Evolutionary conservation across 306 rosid genomes (phyloP).

Genomic region (Elaeagnus macrophylla): DNA sequence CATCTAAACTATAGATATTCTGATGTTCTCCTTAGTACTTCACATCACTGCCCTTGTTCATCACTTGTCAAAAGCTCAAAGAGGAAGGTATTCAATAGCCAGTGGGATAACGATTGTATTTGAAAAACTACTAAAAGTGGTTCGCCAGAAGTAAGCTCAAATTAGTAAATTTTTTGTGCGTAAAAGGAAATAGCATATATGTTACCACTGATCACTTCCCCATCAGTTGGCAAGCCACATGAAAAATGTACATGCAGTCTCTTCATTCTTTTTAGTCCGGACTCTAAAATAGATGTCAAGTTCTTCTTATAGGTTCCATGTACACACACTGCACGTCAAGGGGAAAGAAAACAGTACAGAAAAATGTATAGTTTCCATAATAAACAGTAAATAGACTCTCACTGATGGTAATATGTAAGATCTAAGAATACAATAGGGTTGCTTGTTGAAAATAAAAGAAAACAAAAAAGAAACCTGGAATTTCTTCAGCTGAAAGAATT

Average conservation of each 20-base stretch:
- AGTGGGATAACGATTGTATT: not conserved
- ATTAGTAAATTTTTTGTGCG: not conserved
- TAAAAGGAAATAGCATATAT: not conserved
- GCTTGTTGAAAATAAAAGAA: slow-evolving; percentile 6
- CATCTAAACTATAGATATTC: too few relatives aligned
- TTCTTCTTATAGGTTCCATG: slow-evolving; percentile 79
- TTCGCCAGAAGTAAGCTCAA: not conserved
- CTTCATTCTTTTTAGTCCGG: slow-evolving; percentile 80
- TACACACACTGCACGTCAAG: slow-evolving; percentile 60
- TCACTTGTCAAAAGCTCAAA: too few relatives aligned
- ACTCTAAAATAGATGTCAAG: slow-evolving; percentile 62
- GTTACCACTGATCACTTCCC: slow-evolving; percentile 89
- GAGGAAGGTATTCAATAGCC: too few relatives aligned
- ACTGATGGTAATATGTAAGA: not conserved
- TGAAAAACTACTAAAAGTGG: not conserved
- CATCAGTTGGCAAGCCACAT: slow-evolving; percentile 75
- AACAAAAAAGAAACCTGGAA: slow-evolving; percentile 45
- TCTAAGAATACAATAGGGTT: not conserved
- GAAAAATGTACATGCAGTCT: slow-evolving; percentile 94
- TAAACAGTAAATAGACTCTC: not conserved
- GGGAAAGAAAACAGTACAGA: slow-evolving; percentile 14
- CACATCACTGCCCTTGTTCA: too few relatives aligned
- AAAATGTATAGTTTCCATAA: not conserved
- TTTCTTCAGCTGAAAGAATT: slow-evolving; percentile 66
- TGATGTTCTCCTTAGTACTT: too few relatives aligned